These are phyloP conservation scores for Setaria italica DNA, from an alignment of 202 grass and related monocot species.

Conservation along the genomic window DNA sequence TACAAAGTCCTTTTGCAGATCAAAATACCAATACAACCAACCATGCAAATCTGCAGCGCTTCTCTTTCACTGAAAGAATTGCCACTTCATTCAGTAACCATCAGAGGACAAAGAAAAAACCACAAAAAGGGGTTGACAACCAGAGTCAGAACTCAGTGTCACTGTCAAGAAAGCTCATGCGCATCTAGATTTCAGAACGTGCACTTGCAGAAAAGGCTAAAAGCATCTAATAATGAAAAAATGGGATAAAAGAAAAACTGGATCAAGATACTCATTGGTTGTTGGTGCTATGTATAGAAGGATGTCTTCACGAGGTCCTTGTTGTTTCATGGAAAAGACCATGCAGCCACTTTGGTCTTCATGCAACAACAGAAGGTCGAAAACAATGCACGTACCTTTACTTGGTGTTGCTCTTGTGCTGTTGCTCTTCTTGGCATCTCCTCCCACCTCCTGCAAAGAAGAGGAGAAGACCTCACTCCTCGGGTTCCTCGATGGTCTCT, in stretches of 20 bases:
- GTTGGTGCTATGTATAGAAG: conserved; percentile 24
- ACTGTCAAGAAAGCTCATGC: neutral
- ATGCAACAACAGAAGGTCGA: neutral
- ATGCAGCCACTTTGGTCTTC: conserved; percentile 39
- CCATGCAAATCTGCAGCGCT: neutral
- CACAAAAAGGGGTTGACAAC: neutral
- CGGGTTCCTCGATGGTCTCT: conserved; percentile 25
- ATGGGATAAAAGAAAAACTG: neutral
- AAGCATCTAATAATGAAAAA: conserved; percentile 1
- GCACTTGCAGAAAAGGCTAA: neutral
- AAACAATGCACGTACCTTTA: neutral
- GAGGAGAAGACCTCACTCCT: conserved; percentile 20
- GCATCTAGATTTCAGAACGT: neutral
- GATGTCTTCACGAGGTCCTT: neutral
- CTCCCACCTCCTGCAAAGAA: conserved; percentile 22
- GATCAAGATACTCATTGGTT: neutral
- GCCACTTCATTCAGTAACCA: conserved; percentile 21
- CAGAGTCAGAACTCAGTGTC: conserved; percentile 15
- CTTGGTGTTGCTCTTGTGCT: neutral
- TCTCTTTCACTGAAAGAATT: neutral
- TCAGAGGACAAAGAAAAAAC: neutral
- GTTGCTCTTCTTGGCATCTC: conserved; percentile 4
- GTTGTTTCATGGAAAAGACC: conserved; percentile 15
- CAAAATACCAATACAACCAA: conserved; percentile 1
- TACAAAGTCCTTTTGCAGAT: neutral